Evolutionary conservation across 1,284 basidiomycete species (phyloP), one percentile per base, ranked within the genome.

Genomic region (Heterobasidion parviporum): DNA sequence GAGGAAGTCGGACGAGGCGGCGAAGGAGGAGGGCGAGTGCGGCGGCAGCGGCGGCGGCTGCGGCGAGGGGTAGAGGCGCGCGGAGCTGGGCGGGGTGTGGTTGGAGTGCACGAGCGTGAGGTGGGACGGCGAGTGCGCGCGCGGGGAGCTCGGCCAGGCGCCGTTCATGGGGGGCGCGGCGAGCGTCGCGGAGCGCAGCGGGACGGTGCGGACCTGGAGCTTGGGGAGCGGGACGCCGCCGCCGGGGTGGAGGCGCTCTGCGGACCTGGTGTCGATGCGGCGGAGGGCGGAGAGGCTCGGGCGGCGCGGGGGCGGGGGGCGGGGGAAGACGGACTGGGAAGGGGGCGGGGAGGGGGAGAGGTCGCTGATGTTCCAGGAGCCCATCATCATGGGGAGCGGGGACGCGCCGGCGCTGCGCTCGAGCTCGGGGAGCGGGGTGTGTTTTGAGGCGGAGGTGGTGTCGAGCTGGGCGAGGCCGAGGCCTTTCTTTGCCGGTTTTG

Each of bases 391-490:
- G 18, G 72, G 72, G 55, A 71, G 64, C 43, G 53, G 57, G 38
- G 68, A 68, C 14, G 68, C 68, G 57, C 64, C 63, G 32, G 74
- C 75, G 0, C 74, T 67, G 34, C 72, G 75, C 62, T 88, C 85
- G 44, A 87, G 73, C 64, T 85, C 80, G 46, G 78, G 78, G 15
- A 33, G 26, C 6, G 81, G 70, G 16, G 70, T 68, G 63, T 75
- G 79, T 3, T 78, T 75, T 32, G 75, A 68, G 6, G 79, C 77
- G 20, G 75, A 72, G 16, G 76, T 71, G 2, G 84, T 87, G 63
- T 89, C 80, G 16, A 88, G 76, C 63, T 85, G 83, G 67, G 82
- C 85, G 16, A 88, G 70, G 2, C 83, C 83, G 14, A 69, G 74
- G 33, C 66, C 68, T 55, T 74, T 77, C 58, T 71, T 68, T 57